A percentile compares a stretch with the other conserved stretches of the same genome.
These are phyloP conservation scores for Starmerella sp. DNA, from an alignment of 805 yeast species.

Conservation along the genomic window DNA sequence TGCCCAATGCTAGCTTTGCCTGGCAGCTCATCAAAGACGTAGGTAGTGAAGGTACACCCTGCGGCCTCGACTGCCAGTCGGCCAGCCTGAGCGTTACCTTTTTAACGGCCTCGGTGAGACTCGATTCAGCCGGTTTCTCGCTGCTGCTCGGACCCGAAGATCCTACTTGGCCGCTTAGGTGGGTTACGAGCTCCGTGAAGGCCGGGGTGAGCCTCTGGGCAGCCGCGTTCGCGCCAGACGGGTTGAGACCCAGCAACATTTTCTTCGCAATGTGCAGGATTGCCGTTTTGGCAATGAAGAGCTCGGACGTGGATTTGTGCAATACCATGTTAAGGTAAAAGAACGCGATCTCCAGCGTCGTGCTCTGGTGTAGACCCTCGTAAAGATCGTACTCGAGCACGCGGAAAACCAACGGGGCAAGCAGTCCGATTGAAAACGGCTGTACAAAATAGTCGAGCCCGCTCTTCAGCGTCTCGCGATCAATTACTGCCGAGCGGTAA, in stretches of 20 bases:
- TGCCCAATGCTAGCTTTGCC: constrained; percentile 14
- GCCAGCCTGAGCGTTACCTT: background rate
- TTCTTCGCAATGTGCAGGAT: background rate
- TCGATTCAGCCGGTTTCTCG: background rate
- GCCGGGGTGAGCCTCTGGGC: background rate
- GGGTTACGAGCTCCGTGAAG: background rate
- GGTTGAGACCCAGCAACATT: background rate
- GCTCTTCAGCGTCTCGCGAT: constrained; percentile 49
- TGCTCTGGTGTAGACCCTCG: constrained; percentile 11
- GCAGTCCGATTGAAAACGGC: constrained; percentile 53
- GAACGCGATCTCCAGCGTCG: constrained; percentile 14
- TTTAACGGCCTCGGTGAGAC: constrained; percentile 5
- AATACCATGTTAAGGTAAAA: constrained; percentile 9
- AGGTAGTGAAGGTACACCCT: constrained; percentile 17
- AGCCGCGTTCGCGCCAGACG: background rate
- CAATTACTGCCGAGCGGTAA: constrained; percentile 43
- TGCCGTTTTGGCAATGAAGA: constrained; percentile 1
- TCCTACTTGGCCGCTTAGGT: background rate
- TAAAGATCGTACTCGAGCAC: constrained; percentile 38
- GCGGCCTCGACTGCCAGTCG: constrained; percentile 18
- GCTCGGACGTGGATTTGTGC: background rate
- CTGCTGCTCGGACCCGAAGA: background rate
- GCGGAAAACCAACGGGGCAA: constrained; percentile 41
- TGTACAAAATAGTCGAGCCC: constrained; percentile 84
- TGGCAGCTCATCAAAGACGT: background rate